Base-by-base conservation (phyloP, 208 protist genomes). In the Wallacemonas rigidus region DNA sequence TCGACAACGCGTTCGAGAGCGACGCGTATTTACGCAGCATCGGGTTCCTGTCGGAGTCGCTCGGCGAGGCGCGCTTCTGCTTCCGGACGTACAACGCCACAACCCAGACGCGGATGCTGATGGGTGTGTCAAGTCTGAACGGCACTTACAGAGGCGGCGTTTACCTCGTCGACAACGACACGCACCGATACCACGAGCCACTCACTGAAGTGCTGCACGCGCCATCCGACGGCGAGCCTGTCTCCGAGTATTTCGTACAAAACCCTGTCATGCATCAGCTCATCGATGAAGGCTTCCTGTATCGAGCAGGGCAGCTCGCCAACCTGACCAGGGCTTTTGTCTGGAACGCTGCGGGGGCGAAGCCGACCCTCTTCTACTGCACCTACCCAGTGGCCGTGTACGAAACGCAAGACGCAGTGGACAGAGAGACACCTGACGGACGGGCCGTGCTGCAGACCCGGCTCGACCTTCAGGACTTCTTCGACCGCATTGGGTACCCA, bases 121-220 rank as follows among this genome's bases (percentile, higher is more conserved):
- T 50, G 3, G 60, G 50, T 38, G 36, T 65, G 7, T 26, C 4
- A 6, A 65, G 41, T 4, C 8, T 39, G 12, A 48, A 65, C n/a
- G 60, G 60, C 9, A 35, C 14, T 5, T 65, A 65, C 36, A n/a
- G n/a, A 41, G 60, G 60, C 26, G 60, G 60, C 12, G 60, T 41
- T 4, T 65, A 50, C 38, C 56, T 62, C 26, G 15, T 62, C 36
- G 56, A 62, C 35, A 4, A 1, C 9, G 56, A 41, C 56, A 62
- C 56, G 56, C 56, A 62, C 56, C 17, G 38, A 3, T 43, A 62
- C 38, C 56, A 62, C 56, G 56, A 62, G 35, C 56, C 56, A 9
- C 56, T 8, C 26, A 26, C 26, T 8, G 56, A 62, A 26, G 38
- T 62, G 14, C 43, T 62, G 7, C 56, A n/a, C 5, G 36, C 26